Evolutionary conservation across 768 basidiomycete genomes (phyloP).

Genomic region (Hydnomerulius pinastri): DNA sequence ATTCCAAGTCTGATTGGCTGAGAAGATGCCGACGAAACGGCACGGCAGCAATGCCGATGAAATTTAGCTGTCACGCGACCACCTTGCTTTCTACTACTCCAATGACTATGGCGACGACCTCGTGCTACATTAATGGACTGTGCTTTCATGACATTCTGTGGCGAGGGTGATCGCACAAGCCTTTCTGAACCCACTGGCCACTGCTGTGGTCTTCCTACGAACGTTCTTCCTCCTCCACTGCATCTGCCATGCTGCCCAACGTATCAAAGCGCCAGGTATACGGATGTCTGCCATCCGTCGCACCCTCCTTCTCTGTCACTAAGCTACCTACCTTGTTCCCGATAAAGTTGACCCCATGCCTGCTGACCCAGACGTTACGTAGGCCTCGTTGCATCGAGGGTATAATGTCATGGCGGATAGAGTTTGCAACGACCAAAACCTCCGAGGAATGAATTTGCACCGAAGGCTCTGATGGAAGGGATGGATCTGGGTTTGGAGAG

Average conservation of each 20-base stretch:
- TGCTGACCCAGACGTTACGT: slow-evolving; percentile 66
- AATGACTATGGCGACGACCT: too few relatives aligned
- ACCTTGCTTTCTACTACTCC: too few relatives aligned
- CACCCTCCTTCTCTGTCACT: slow-evolving; percentile 25
- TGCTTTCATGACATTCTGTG: neutral
- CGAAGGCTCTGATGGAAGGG: slow-evolving; percentile 18
- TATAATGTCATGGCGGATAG: slow-evolving; percentile 64
- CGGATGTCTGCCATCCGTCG: slow-evolving; percentile 23
- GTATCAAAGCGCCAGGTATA: slow-evolving; percentile 61
- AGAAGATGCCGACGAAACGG: neutral
- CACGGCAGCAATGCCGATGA: too few relatives aligned
- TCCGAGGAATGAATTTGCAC: slow-evolving; percentile 36
- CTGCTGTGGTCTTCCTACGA: neutral
- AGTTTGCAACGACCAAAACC: slow-evolving; percentile 69
- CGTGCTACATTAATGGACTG: too few relatives aligned
- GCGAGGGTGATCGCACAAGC: neutral
- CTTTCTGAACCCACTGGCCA: too few relatives aligned
- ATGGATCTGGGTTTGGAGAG: slow-evolving; percentile 17
- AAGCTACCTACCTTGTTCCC: slow-evolving; percentile 42
- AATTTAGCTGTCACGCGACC: too few relatives aligned
- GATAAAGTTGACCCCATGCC: slow-evolving; percentile 30
- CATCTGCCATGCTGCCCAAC: slow-evolving; percentile 60
- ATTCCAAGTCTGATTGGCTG: neutral
- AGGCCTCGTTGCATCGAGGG: slow-evolving; percentile 61
- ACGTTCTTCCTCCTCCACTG: slow-evolving; percentile 46